Evolutionary conservation across 2,329 filamentous ascomycete genomes (phyloP), one percentile per base, ranked within the genome.

Genomic region (Nannizziopsis barbatae): DNA sequence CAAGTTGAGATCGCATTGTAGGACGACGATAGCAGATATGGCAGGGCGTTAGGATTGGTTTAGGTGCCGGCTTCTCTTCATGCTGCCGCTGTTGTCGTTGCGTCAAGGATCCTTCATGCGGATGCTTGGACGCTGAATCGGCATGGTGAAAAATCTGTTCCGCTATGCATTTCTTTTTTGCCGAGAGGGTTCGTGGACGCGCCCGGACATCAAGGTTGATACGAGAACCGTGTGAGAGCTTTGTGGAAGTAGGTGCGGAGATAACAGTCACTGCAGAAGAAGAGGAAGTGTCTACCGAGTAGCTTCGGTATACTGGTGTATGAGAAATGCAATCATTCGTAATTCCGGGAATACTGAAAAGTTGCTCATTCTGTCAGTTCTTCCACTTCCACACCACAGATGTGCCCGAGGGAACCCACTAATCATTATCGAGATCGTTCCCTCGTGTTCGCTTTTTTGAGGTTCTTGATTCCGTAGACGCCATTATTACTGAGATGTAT

Each of bases 11-110:
- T 14, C 60, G 60, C 2, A 65, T 70, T 7, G 65, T 67, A 8
- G 67, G 66, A 40, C 61, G 62, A 40, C 67, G 60, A 48, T 69
- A 62, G 44, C 67, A 70, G 48, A 69, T 66, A 45, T 70, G 66
- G 20, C 65, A 70, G 5, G 66, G 63, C 9, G 64, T 58, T 7
- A 69, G 58, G 2, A 49, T 45, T 52, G 43, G 46, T 32, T 31
- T 44, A 14, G 38, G 3, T 36, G 38, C n/a, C 7, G 45, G 38
- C 20, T n/a, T 42, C 8, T 22, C 37, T 36, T 15, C 22, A 38
- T 46, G 39, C 14, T 50, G 36, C 17, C 22, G 53, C 46, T 50
- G 59, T 50, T 50, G 59, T 30, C 22, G 22, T 27, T 27, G 22
- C 22, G 14, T 31, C 36, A 14, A n/a, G 36, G 12, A 15, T 39